Evolutionary conservation across 257 asterid species (phyloP).

Genomic region (Solanum virginianum): DNA sequence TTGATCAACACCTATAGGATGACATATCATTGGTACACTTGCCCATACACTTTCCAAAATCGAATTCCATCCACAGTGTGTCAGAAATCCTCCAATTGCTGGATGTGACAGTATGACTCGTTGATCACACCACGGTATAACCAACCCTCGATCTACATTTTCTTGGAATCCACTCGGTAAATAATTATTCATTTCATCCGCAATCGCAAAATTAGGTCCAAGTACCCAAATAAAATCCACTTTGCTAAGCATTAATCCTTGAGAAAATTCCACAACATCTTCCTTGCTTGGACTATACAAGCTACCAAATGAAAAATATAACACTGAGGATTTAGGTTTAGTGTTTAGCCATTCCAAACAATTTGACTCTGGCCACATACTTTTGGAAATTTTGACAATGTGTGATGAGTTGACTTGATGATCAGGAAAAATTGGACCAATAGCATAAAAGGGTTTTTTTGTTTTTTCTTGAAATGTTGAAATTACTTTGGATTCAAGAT

Average conservation of each 20-base stretch:
- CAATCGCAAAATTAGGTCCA: constrained; percentile 32
- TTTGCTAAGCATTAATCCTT: constrained; percentile 40
- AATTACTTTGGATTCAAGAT: constrained; percentile 32
- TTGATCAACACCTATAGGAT: constrained; percentile 34
- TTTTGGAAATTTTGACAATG: constrained; percentile 7
- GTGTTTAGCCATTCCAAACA: constrained; percentile 41
- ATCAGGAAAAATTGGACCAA: constrained; percentile 40
- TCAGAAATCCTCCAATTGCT: constrained; percentile 25
- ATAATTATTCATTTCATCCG: constrained; percentile 8
- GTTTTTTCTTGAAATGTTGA: constrained; percentile 14
- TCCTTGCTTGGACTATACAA: constrained; percentile 23
- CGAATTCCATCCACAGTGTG: constrained; percentile 55
- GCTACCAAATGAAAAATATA: constrained; percentile 61
- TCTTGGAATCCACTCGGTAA: constrained; percentile 20
- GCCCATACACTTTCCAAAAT: constrained; percentile 35
- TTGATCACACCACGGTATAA: constrained; percentile 37
- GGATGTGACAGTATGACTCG: constrained; percentile 11
- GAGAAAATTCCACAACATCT: constrained; percentile 32
- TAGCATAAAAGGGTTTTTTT: constrained; percentile 37
- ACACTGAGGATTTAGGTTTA: constrained; percentile 42
- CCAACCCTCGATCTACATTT: constrained; percentile 15
- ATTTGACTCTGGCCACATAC: constrained; percentile 44
- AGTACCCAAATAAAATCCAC: constrained; percentile 58
- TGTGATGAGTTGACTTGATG: constrained; percentile 13
- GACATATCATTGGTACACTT: constrained; percentile 39